phyloP scores from a whole-genome alignment of 495 filamentous ascomycete genomes.

The Tricharina praecox region DNA sequence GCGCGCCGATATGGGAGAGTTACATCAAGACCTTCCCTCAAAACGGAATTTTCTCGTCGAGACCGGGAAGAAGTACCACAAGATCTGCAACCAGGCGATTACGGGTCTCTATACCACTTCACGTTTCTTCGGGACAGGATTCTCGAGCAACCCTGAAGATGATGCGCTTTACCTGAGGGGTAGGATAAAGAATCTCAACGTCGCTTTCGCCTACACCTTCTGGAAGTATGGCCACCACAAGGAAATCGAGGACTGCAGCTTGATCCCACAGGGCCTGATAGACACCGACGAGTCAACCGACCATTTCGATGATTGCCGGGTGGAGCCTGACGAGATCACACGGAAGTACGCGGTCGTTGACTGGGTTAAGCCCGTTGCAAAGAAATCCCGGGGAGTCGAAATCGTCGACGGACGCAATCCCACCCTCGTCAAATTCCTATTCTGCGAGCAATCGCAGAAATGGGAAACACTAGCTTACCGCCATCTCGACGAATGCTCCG shows the following conservation, averaged over 20 bases:
- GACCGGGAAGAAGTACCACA: conserved; percentile 37
- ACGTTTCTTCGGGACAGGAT: conserved; percentile 34
- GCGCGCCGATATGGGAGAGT: conserved; percentile 34
- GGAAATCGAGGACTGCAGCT: background rate
- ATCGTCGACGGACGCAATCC: conserved; percentile 29
- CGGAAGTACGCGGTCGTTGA: background rate
- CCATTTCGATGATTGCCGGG: background rate
- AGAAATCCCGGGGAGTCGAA: conserved; percentile 27
- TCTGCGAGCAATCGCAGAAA: conserved; percentile 26
- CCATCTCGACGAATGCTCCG: conserved; percentile 2
- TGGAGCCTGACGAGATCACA: background rate
- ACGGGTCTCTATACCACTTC: conserved; percentile 39
- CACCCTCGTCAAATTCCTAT: conserved; percentile 26
- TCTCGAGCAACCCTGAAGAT: background rate
- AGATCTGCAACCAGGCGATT: conserved; percentile 34
- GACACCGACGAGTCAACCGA: background rate
- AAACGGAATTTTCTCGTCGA: conserved; percentile 38
- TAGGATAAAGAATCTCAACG: conserved; percentile 23
- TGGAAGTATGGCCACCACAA: conserved; percentile 9
- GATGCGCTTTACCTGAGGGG: conserved; percentile 40
- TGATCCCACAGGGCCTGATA: background rate
- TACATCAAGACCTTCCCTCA: conserved; percentile 33
- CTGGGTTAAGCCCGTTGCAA: conserved; percentile 27
- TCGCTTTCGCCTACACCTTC: conserved; percentile 12
- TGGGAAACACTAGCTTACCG: conserved; percentile 26